These are phyloP conservation scores for Auriculariales sp. DNA, from an alignment of 768 basidiomycete genomes.

Conservation along the genomic window DNA sequence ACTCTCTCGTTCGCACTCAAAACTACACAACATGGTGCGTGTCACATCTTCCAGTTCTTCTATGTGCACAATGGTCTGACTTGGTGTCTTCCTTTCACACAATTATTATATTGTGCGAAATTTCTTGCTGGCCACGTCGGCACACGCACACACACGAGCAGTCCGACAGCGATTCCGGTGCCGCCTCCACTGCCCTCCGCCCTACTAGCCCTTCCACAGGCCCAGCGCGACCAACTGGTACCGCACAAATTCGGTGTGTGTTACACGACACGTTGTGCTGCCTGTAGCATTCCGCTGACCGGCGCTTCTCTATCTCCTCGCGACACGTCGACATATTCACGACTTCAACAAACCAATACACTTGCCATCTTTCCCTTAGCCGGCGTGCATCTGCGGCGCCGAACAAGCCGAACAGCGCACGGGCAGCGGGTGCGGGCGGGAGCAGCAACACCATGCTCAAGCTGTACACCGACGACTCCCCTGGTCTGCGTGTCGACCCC, in stretches of 20 bases:
- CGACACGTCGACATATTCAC: no score
- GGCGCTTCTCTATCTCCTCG: neutral
- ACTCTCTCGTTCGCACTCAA: neutral
- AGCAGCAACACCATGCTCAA: constrained; percentile 98
- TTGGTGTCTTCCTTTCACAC: no score
- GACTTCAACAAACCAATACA: neutral
- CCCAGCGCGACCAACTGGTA: constrained; percentile 58
- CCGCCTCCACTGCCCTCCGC: constrained; percentile 26
- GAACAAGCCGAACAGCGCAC: constrained; percentile 68
- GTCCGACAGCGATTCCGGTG: constrained; percentile 70
- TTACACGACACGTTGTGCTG: neutral
- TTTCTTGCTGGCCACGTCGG: neutral
- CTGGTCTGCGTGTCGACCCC: constrained; percentile 91
- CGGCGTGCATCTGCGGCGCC: constrained; percentile 62
- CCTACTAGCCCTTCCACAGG: constrained; percentile 21
- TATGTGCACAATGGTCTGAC: no score
- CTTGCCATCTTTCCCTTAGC: constrained; percentile 21
- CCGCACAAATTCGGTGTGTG: constrained; percentile 63
- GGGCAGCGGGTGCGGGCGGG: constrained; percentile 90
- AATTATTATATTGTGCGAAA: no score
- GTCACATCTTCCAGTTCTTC: no score
- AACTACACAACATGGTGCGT: neutral
- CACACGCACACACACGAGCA: constrained; percentile 13
- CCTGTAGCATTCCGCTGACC: neutral
- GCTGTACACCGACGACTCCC: constrained; percentile 96